phyloP scores from a whole-genome alignment of 257 asterid genomes.

The Solanum neorickii region DNA sequence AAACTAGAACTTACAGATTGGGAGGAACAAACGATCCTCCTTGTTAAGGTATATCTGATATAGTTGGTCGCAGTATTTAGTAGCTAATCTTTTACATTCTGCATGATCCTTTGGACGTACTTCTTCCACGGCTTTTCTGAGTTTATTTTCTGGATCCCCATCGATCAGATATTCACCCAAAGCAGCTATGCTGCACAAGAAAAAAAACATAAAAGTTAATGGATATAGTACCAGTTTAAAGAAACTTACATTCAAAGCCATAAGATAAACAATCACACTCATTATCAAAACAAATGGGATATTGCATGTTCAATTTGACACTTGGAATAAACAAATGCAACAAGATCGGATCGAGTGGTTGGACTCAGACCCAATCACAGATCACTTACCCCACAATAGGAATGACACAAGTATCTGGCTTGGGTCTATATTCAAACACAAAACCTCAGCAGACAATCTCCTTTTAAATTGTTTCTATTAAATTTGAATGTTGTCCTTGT shows the following conservation, averaged over 20 bases:
- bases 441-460: neutral
- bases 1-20: neutral
- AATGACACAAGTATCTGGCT: neutral
- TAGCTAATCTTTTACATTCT: constrained; percentile 4
- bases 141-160: constrained; percentile 10
- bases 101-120: constrained; percentile 11
- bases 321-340: neutral
- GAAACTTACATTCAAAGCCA: neutral
- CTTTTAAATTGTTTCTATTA: neutral
- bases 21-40: neutral
- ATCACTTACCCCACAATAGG: neutral
- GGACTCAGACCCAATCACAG: neutral
- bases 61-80: neutral
- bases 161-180: constrained; percentile 24
- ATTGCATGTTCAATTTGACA: neutral
- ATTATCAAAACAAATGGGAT: neutral
- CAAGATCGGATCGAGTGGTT: neutral
- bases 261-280: neutral
- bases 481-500: neutral
- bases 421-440: neutral
- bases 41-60: neutral
- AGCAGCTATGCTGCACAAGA: constrained; percentile 10
- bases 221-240: neutral
- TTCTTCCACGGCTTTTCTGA: constrained; percentile 19
- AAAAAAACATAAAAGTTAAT: neutral